Conservation (phyloP, 2,329 filamentous ascomycete genomes). For the Cercospora sesami region DNA sequence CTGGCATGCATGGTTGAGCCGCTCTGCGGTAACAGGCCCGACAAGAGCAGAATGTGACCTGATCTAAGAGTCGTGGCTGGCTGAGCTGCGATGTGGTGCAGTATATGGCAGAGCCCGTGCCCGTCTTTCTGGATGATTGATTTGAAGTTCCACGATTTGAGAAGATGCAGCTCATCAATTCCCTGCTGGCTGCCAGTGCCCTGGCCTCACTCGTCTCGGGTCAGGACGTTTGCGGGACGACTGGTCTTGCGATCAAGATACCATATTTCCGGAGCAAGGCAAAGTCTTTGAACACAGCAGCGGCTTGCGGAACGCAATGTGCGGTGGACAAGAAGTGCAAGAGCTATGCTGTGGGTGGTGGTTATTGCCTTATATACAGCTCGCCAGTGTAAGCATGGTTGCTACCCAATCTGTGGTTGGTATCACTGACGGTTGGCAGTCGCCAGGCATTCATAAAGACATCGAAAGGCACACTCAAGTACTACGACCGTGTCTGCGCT, state of each 20-base stretch:
- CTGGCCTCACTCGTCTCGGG: not conserved
- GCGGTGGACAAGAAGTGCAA: not conserved
- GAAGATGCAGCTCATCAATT: not conserved
- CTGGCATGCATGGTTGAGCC: too few species aligned
- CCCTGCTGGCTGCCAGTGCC: not conserved
- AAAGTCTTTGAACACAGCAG: not conserved
- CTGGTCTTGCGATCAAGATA: not conserved
- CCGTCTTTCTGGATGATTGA: too few species aligned
- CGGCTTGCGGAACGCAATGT: not conserved
- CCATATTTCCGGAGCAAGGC: not conserved
- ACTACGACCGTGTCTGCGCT: not conserved
- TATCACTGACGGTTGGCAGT: not conserved
- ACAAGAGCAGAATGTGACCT: too few species aligned
- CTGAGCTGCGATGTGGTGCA: too few species aligned
- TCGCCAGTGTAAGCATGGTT: not conserved
- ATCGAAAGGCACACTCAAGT: not conserved
- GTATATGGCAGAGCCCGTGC: too few species aligned
- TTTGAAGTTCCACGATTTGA: not conserved
- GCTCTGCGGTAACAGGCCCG: too few species aligned
- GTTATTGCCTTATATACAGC: not conserved
- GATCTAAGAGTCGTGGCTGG: too few species aligned
- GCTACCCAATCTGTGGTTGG: too few species aligned
- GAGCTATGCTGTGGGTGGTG: not conserved
- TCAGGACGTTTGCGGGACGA: not conserved
- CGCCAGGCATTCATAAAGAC: not conserved